A percentile compares a stretch with the other conserved stretches of the same genome.
These are phyloP conservation scores for Cucumis melo DNA, from an alignment of 306 rosid species.

Conservation along the genomic window DNA sequence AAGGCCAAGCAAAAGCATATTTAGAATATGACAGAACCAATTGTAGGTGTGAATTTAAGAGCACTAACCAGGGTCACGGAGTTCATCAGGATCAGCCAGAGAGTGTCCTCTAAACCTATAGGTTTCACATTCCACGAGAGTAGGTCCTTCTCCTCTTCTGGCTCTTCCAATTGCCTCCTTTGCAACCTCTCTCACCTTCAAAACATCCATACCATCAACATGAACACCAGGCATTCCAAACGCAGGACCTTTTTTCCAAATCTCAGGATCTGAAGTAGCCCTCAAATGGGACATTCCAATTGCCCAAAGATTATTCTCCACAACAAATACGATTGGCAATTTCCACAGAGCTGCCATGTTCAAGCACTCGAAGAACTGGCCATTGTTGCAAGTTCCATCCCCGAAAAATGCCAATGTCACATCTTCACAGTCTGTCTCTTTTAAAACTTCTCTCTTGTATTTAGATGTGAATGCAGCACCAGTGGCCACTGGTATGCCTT, in stretches of 20 bases:
- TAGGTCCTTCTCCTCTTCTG: slow-evolving; percentile 97
- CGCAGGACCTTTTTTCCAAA: slow-evolving; percentile 98
- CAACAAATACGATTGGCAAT: slow-evolving; percentile 89
- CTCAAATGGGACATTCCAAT: slow-evolving; percentile 97
- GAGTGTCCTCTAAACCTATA: slow-evolving; percentile 98
- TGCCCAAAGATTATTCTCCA: slow-evolving; percentile 98
- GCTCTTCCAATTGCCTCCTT: slow-evolving; percentile 88
- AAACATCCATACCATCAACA: slow-evolving; percentile 98
- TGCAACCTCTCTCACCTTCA: slow-evolving; percentile 97
- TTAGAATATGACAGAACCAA: not conserved
- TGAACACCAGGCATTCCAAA: slow-evolving; percentile 98
- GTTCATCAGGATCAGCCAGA: slow-evolving; percentile 99
- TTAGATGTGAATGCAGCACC: slow-evolving; percentile 87
- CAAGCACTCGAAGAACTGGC: slow-evolving; percentile 93
- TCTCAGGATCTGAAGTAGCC: slow-evolving; percentile 93
- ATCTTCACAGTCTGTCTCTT: slow-evolving; percentile 52
- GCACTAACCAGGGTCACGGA: slow-evolving; percentile 93
- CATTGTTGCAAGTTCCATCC: slow-evolving; percentile 91
- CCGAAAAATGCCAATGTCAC: slow-evolving; percentile 88
- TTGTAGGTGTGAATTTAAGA: not conserved
- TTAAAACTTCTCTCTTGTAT: slow-evolving; percentile 77
- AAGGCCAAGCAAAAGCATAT: not conserved
- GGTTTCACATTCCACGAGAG: slow-evolving; percentile 92
- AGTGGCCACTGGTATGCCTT: slow-evolving; percentile 94
- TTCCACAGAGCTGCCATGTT: slow-evolving; percentile 99